phyloP scores from a whole-genome alignment of 805 yeast species.

The Candida methanosorbosa region DNA sequence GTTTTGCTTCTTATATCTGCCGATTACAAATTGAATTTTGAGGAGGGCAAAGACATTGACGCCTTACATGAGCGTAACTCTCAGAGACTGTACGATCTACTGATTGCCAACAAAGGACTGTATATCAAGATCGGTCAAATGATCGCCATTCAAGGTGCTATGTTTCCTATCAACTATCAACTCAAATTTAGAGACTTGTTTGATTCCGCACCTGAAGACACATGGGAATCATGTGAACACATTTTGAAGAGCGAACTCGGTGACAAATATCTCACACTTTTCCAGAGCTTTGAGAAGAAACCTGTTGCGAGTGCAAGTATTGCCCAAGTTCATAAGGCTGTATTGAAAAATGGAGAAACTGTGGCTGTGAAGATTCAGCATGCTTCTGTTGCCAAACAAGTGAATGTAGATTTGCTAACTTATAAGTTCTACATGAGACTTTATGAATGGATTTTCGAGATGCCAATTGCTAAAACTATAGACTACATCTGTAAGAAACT shows the following conservation, averaged over 20 bases:
- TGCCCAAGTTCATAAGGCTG: conserved; percentile 61
- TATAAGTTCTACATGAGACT: conserved; percentile 42
- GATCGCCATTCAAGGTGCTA: conserved; percentile 63
- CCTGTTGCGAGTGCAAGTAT: conserved; percentile 73
- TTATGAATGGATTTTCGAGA: conserved; percentile 50
- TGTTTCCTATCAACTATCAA: conserved; percentile 60
- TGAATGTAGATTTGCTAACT: conserved; percentile 51
- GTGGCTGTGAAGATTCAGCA: conserved; percentile 69
- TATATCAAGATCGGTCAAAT: conserved; percentile 77
- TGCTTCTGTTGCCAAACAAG: conserved; percentile 50
- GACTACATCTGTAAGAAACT: conserved; percentile 50
- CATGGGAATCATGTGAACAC: conserved; percentile 37
- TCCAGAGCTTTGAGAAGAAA: conserved; percentile 36
- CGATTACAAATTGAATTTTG: conserved; percentile 51
- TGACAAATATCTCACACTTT: conserved; percentile 28
- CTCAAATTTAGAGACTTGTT: conserved; percentile 47
- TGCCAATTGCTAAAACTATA: conserved; percentile 53
- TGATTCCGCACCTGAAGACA: conserved; percentile 59
- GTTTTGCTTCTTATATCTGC: conserved; percentile 42
- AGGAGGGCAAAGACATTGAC: conserved; percentile 34
- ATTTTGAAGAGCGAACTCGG: conserved; percentile 35
- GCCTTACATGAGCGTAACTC: conserved; percentile 55
- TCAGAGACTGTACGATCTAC: conserved; percentile 34
- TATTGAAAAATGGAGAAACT: conserved; percentile 32
- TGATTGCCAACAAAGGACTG: conserved; percentile 44